Percentiles rank a stretch among this genome's conserved stretches.
Evolutionary conservation across 2,329 filamentous ascomycete genomes (phyloP).

Genomic region (Penicillium sp.): DNA sequence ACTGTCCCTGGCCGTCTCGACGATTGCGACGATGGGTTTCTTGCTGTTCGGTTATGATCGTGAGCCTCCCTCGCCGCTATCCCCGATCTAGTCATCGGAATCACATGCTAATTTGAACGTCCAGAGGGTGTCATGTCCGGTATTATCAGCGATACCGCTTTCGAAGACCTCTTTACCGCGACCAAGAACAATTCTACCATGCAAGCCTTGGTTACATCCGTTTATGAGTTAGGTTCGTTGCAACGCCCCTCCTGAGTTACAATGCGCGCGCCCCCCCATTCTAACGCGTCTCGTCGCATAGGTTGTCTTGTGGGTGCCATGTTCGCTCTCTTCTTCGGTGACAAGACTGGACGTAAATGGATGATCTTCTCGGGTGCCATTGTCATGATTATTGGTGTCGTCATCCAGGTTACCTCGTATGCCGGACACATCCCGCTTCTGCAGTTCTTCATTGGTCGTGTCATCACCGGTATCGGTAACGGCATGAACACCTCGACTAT

Average conservation of each 20-base stretch:
- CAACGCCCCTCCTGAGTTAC: no score
- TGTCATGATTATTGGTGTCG: slow-evolving; percentile 41
- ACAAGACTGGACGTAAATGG: slow-evolving; percentile 32
- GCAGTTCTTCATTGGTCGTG: slow-evolving; percentile 47
- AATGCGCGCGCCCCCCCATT: no score
- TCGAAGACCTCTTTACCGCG: slow-evolving; percentile 29
- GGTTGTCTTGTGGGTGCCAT: slow-evolving; percentile 34
- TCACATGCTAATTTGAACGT: no score
- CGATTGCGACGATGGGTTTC: slow-evolving; percentile 57
- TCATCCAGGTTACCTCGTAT: slow-evolving; percentile 35
- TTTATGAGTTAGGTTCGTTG: slow-evolving; percentile 30
- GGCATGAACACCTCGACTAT: no score
- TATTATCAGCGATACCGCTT: slow-evolving; percentile 31
- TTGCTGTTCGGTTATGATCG: slow-evolving; percentile 53
- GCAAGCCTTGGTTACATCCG: slow-evolving; percentile 28
- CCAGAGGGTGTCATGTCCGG: slow-evolving; percentile 35
- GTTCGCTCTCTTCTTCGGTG: slow-evolving; percentile 30
- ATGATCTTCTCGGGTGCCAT: slow-evolving; percentile 51
- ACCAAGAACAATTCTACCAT: slow-evolving; percentile 34
- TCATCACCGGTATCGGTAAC: no score
- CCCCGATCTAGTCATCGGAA: no score
- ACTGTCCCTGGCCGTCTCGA: slow-evolving; percentile 51
- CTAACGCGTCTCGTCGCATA: no score
- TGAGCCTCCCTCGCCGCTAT: no score
- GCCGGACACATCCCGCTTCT: no score